Evolutionary conservation across 2,329 filamentous ascomycete species (phyloP), one percentile per base, ranked within the genome.

Genomic region (Balansia obtecta): DNA sequence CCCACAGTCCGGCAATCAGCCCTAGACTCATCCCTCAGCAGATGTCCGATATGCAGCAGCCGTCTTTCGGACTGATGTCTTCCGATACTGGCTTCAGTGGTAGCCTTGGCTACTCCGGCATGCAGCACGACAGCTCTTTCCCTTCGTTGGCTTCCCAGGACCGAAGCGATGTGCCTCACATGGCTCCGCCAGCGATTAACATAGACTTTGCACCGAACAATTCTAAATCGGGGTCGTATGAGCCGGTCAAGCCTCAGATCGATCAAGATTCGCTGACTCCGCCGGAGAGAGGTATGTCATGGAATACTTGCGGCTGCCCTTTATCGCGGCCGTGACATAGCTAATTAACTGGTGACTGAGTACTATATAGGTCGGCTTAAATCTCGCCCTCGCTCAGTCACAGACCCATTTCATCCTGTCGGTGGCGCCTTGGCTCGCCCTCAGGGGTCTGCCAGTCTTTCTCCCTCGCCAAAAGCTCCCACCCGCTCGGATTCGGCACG

Each of bases 141-240:
- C 74, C 77, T 6, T 64, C 70, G 32, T 65, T 80, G 16, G 69
- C 72, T 50, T 69, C 72, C 22, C 64, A 66, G n/a, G 67, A 65
- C 27, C 68, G 68, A 22, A 64, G 68, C 32, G 85, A 90, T 51
- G 77, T 86, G 63, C 79, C 80, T 6, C 82, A 86, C 57, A 93
- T 95, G 83, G 85, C 85, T 3, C 87, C 90, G n/a, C 90, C 90
- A 0, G 87, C 90, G 48, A 96, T 96, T 67, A 95, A 93, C 62
- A 93, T 96, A 58, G 87, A 95, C 63, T 89, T 88, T 65, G 90
- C 89, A 15, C 90, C 90, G 22, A 83, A 83, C 79, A 85, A 48
- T 71, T 77, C 52, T 34, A 66, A 64, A 53, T 58, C 57, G 30
- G 59, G 56, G 34, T 49, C 56, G 33, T 68, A 67, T 50, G 63